Conservation (phyloP, 805 yeast species). For the Blastobotrys robertii region DNA sequence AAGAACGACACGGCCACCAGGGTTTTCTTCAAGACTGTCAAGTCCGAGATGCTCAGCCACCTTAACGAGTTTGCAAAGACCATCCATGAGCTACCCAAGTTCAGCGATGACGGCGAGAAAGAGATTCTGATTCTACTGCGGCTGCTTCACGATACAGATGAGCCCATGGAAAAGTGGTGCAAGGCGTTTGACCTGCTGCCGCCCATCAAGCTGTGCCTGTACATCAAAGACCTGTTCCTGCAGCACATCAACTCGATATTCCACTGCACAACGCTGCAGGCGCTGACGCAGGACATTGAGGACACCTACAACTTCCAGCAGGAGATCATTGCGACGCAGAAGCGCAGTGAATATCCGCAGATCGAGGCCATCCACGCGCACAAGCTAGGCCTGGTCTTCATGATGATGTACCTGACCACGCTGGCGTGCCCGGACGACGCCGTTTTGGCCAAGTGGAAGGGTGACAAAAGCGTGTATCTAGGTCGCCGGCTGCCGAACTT, state of each 20-base stretch:
- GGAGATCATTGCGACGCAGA: no score
- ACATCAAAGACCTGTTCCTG: constrained; percentile 14
- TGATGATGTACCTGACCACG: constrained; percentile 10
- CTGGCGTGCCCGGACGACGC: constrained; percentile 3
- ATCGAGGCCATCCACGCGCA: constrained; percentile 10
- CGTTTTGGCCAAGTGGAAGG: not conserved
- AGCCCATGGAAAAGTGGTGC: not conserved
- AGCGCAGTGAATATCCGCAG: constrained; percentile 1
- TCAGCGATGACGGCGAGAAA: not conserved
- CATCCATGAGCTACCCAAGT: not conserved
- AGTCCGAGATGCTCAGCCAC: not conserved
- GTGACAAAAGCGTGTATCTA: constrained; percentile 5
- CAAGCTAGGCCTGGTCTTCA: constrained; percentile 11
- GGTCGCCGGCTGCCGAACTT: constrained; percentile 9
- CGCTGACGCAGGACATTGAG: constrained; percentile 9
- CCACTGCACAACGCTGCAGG: constrained; percentile 14
- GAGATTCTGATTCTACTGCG: not conserved
- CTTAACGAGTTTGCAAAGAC: not conserved
- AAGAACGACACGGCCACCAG: no score
- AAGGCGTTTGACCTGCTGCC: not conserved
- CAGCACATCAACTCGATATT: constrained; percentile 14
- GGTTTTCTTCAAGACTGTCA: no score
- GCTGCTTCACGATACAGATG: not conserved
- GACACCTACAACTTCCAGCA: constrained; percentile 1
- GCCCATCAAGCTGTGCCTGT: constrained; percentile 10